Evolutionary conservation across 176 grass and related monocot genomes (phyloP).

Genomic region (Tillandsia leiboldiana): DNA sequence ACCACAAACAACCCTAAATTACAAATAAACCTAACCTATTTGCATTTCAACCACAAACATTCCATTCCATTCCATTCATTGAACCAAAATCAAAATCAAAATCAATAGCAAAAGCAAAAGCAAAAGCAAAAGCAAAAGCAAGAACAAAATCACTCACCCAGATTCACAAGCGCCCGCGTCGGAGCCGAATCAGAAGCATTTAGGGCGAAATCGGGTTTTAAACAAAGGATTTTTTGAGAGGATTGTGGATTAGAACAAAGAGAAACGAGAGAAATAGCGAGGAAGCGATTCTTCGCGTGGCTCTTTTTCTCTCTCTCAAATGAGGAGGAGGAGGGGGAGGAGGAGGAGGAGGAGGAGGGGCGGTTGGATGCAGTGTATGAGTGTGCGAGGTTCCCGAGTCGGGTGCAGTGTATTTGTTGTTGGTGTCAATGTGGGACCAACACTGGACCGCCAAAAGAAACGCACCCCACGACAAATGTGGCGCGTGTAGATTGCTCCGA

Average conservation of each 20-base stretch:
- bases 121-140: conserved; percentile 3
- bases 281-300: conserved; percentile 13
- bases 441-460: too few relatives aligned
- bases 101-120: neutral
- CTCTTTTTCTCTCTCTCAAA: conserved; percentile 53
- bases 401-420: too few relatives aligned
- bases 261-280: conserved; percentile 9
- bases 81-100: neutral
- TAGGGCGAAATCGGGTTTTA: neutral
- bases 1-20: too few relatives aligned
- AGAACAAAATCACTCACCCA: conserved; percentile 3
- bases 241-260: neutral
- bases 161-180: conserved; percentile 1
- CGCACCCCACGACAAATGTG: too few relatives aligned
- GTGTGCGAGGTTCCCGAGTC: conserved; percentile 18
- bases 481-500: too few relatives aligned
- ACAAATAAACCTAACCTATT: too few relatives aligned
- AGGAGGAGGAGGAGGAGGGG: neutral
- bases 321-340: neutral
- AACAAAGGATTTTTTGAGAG: neutral
- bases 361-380: conserved; percentile 12
- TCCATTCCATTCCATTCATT: too few relatives aligned
- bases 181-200: conserved; percentile 2
- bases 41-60: too few relatives aligned
- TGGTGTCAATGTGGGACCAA: too few relatives aligned